phyloP scores from a whole-genome alignment of 176 grass and related monocot species.

The Leersia perrieri region DNA sequence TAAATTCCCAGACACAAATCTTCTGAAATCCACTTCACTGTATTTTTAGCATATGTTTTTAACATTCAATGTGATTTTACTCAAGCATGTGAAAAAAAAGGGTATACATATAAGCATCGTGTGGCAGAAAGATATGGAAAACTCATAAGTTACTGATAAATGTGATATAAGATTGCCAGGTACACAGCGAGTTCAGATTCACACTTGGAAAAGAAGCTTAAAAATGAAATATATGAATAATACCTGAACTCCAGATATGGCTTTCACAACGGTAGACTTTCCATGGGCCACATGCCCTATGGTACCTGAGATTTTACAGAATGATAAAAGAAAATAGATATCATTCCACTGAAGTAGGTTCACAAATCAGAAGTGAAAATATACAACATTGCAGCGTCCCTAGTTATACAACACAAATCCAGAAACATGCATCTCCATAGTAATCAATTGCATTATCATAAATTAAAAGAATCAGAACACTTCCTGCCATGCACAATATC shows the following conservation, averaged over 20 bases:
- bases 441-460: neutral
- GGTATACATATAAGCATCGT: neutral
- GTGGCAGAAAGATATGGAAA: neutral
- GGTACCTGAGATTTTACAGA: conserved; percentile 53
- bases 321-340: conserved; percentile 11
- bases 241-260: conserved; percentile 87
- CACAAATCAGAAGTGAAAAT: neutral
- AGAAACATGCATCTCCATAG: neutral
- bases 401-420: neutral
- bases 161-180: neutral
- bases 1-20: neutral
- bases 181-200: neutral
- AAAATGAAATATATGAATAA: neutral
- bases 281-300: conserved; percentile 90
- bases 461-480: neutral
- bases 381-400: conserved; percentile 13
- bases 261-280: conserved; percentile 88
- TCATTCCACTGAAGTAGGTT: neutral
- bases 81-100: neutral
- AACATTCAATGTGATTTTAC: neutral
- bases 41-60: neutral
- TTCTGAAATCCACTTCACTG: neutral
- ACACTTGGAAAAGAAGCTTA: neutral
- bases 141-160: neutral
- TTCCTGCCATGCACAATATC: neutral